phyloP scores from a whole-genome alignment of 2,329 filamentous ascomycete genomes.

The Penicillium sp. region DNA sequence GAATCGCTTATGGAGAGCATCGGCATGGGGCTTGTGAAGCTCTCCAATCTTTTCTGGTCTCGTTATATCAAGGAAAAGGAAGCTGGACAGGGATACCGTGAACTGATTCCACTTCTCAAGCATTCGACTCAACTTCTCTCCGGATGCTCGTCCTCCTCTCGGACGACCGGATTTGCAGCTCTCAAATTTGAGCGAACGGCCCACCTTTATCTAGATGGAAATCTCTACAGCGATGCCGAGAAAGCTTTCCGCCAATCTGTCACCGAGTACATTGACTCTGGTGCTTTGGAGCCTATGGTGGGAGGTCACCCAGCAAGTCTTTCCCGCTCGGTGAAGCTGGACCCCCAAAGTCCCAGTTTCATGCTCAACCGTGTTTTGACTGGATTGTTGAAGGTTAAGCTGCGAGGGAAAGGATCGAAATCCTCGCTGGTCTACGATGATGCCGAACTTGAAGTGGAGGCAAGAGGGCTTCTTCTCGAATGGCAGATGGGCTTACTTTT shows the following conservation, averaged over 20 bases:
- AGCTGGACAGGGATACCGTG: slow-evolving; percentile 33
- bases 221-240: slow-evolving; percentile 39
- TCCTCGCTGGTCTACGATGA: slow-evolving; percentile 37
- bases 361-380: slow-evolving; percentile 44
- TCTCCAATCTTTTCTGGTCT: slow-evolving; percentile 54
- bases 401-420: slow-evolving; percentile 35
- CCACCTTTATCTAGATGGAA: slow-evolving; percentile 44
- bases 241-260: slow-evolving; percentile 46
- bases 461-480: slow-evolving; percentile 39
- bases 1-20: slow-evolving; percentile 23
- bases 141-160: slow-evolving; percentile 37
- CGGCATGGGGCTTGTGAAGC: slow-evolving; percentile 38
- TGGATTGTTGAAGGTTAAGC: slow-evolving; percentile 40
- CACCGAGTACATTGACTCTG: slow-evolving; percentile 44
- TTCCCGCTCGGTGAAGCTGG: slow-evolving; percentile 33
- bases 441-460: slow-evolving; percentile 25
- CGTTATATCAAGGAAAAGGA: slow-evolving; percentile 50
- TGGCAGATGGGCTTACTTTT: slow-evolving; percentile 44
- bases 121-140: slow-evolving; percentile 46
- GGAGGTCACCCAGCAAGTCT: slow-evolving; percentile 31
- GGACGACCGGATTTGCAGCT: slow-evolving; percentile 43
- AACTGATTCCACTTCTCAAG: slow-evolving; percentile 45
- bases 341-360: slow-evolving; percentile 40
- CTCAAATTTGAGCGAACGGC: slow-evolving; percentile 52
- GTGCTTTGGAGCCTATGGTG: slow-evolving; percentile 36